Conservation (phyloP, 768 basidiomycete species). For the Rhizopogon vulgaris region DNA sequence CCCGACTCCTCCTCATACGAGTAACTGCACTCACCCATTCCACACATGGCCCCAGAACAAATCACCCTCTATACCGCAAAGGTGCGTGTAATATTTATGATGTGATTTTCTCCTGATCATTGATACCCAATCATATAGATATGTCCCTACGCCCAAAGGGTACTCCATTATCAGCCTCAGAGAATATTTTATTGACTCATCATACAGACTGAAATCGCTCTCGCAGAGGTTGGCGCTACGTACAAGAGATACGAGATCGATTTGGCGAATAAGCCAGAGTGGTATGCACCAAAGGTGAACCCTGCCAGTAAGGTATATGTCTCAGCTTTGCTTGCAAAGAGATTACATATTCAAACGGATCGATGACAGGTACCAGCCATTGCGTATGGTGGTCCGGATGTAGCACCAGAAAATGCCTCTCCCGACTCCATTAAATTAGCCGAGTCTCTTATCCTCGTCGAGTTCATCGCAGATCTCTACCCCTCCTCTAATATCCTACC, state of each 20-base stretch:
- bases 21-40: not conserved
- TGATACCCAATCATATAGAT: constrained; percentile 25
- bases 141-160: constrained; percentile 57
- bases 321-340: not conserved
- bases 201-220: constrained; percentile 50
- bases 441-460: constrained; percentile 61
- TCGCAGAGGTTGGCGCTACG: constrained; percentile 46
- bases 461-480: constrained; percentile 60
- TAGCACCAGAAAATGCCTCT: constrained; percentile 49
- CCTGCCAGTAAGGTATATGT: constrained; percentile 55
- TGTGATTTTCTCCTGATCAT: not conserved
- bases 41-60: constrained; percentile 9
- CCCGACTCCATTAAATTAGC: constrained; percentile 54
- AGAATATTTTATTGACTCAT: not conserved
- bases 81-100: constrained; percentile 19
- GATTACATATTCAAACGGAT: not conserved
- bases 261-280: constrained; percentile 58
- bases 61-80: constrained; percentile 44
- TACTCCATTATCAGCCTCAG: constrained; percentile 16
- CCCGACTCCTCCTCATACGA: not conserved
- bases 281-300: constrained; percentile 63
- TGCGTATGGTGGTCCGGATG: constrained; percentile 54
- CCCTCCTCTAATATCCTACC: constrained; percentile 45
- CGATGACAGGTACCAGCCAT: constrained; percentile 46
- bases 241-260: constrained; percentile 54